These are phyloP conservation scores for Ceratobasidium sp. DNA, from an alignment of 1,284 basidiomycete species.

Conservation along the genomic window DNA sequence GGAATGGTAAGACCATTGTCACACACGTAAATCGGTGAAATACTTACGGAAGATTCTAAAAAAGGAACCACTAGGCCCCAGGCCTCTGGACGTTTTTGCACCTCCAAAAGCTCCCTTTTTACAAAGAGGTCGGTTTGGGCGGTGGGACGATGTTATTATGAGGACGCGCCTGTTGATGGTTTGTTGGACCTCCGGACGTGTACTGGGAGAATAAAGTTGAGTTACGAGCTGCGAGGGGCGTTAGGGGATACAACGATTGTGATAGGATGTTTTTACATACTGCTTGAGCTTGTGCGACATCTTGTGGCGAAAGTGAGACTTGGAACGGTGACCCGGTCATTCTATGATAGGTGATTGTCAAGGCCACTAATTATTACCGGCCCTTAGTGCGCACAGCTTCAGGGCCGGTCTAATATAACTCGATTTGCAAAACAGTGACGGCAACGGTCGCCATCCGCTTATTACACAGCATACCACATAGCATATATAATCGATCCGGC, in stretches of 20 bases:
- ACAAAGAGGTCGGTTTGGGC: conserved; percentile 23
- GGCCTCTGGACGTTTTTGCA: conserved; percentile 73
- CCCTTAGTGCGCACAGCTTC: conserved; percentile 2
- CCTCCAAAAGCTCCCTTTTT: conserved; percentile 62
- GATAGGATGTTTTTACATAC: background rate
- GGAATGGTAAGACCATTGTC: background rate
- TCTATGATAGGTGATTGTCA: conserved; percentile 1
- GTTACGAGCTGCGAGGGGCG: background rate
- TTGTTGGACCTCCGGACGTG: conserved; percentile 33
- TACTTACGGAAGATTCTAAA: conserved; percentile 57
- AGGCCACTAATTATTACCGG: conserved; percentile 4
- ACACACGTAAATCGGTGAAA: background rate
- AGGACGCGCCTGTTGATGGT: conserved; percentile 36
- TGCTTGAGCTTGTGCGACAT: conserved; percentile 30
- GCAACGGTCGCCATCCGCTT: background rate
- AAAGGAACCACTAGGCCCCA: conserved; percentile 82
- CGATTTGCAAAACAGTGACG: background rate
- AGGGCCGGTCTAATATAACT: background rate
- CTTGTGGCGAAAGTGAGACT: conserved; percentile 27
- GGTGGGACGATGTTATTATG: conserved; percentile 18
- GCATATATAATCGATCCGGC: background rate
- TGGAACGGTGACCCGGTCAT: conserved; percentile 31
- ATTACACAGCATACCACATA: background rate
- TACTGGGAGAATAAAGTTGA: conserved; percentile 24
- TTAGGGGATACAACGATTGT: background rate